phyloP scores from a whole-genome alignment of 345 rosid species.

The Lumnitzera racemosa region DNA sequence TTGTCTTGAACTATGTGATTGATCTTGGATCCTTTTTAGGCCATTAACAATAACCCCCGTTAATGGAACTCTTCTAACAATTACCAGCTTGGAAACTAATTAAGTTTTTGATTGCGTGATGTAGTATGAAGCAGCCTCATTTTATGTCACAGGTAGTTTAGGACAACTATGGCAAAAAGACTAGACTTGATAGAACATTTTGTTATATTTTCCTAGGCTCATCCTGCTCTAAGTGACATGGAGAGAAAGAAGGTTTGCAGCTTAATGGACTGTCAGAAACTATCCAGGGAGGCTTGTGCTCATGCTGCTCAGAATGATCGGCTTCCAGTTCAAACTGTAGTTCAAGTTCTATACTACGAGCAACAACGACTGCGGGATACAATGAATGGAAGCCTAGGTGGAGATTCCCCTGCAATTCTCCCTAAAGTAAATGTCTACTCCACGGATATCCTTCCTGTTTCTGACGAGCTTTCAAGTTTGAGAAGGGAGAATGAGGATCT shows the following conservation, averaged over 20 bases:
- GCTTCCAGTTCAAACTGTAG: conserved; percentile 86
- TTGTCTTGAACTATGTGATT: too few relatives aligned
- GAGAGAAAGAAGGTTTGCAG: conserved; percentile 96
- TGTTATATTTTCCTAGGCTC: conserved; percentile 46
- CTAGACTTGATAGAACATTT: too few relatives aligned
- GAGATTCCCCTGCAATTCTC: conserved; percentile 28
- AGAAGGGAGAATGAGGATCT: conserved; percentile 75
- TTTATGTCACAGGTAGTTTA: too few relatives aligned
- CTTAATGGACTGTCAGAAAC: conserved; percentile 92
- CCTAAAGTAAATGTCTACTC: conserved; percentile 27
- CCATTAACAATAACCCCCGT: too few relatives aligned
- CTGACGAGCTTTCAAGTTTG: conserved; percentile 57
- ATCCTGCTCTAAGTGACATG: conserved; percentile 69
- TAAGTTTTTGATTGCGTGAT: too few relatives aligned
- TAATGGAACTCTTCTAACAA: too few relatives aligned
- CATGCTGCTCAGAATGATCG: conserved; percentile 90
- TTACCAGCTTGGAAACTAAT: too few relatives aligned
- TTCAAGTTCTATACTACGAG: conserved; percentile 89
- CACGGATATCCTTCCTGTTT: conserved; percentile 32
- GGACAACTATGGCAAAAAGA: too few relatives aligned
- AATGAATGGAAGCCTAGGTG: conserved; percentile 31
- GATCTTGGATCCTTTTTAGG: too few relatives aligned
- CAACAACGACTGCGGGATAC: conserved; percentile 78
- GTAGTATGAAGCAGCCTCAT: too few relatives aligned
- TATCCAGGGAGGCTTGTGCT: conserved; percentile 87